Evolutionary conservation across 495 filamentous ascomycete genomes (phyloP).

Genomic region (Staphylotrichum tortipilum): DNA sequence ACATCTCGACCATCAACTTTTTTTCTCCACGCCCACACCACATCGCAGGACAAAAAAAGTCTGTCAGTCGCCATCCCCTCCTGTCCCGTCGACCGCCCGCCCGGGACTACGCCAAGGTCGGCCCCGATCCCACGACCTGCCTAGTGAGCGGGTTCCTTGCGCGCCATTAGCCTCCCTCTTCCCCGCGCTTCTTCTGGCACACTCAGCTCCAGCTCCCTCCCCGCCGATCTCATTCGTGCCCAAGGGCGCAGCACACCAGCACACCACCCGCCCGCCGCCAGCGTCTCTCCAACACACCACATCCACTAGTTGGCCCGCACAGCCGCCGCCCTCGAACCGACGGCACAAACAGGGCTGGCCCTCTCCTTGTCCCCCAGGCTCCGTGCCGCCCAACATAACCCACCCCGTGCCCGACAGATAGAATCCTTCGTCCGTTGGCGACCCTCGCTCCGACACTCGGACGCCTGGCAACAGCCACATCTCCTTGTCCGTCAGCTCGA

Average conservation of each 20-base stretch:
- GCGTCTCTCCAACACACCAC: slow-evolving; percentile 5
- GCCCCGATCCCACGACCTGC: background rate
- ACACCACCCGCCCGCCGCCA: slow-evolving; percentile 15
- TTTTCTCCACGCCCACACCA: slow-evolving; percentile 1
- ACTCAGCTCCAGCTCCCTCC: slow-evolving; percentile 20
- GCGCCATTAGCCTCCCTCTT: slow-evolving; percentile 8
- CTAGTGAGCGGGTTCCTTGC: background rate
- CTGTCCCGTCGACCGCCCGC: background rate
- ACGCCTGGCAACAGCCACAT: slow-evolving; percentile 7
- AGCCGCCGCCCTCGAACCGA: slow-evolving; percentile 8
- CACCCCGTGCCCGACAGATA: slow-evolving; percentile 6
- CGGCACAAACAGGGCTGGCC: slow-evolving; percentile 1
- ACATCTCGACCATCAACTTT: slow-evolving; percentile 14
- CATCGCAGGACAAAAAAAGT: slow-evolving; percentile 8
- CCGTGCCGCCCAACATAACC: slow-evolving; percentile 9
- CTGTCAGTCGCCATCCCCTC: slow-evolving; percentile 5
- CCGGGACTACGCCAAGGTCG: background rate
- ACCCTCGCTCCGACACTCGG: slow-evolving; percentile 1
- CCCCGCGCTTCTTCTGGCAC: slow-evolving; percentile 7
- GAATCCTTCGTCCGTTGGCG: background rate
- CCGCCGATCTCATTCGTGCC: slow-evolving; percentile 23
- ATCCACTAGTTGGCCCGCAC: no score
- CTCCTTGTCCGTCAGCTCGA: background rate
- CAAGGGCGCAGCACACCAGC: slow-evolving; percentile 18
- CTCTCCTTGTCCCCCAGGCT: slow-evolving; percentile 9